phyloP scores from a whole-genome alignment of 108 stramenopile genomes.

The Seminavis robusta region DNA sequence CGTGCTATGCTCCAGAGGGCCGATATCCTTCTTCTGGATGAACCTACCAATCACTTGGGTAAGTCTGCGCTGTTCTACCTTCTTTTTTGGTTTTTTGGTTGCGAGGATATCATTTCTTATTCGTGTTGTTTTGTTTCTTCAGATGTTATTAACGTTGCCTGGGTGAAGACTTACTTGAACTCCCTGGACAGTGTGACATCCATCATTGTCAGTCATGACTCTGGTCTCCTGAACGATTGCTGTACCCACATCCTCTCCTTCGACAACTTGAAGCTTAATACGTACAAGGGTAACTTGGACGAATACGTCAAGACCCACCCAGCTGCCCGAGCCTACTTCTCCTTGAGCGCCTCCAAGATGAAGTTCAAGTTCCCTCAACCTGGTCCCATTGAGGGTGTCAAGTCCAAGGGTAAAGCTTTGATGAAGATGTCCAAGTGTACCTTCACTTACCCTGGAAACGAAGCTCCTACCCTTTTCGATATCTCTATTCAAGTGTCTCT shows the following conservation, averaged over 20 bases:
- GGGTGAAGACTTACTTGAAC: constrained; percentile 99
- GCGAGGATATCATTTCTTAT: neutral
- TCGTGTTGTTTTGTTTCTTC: constrained; percentile 8
- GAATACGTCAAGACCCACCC: constrained; percentile 97
- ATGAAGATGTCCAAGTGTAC: constrained; percentile 98
- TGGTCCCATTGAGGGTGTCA: constrained; percentile 97
- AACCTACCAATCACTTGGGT: constrained; percentile 97
- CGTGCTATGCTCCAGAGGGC: constrained; percentile 99
- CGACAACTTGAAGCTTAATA: constrained; percentile 95
- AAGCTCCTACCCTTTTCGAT: constrained; percentile 91
- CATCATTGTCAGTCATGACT: constrained; percentile 99
- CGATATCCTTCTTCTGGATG: constrained; percentile 96
- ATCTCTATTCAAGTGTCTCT: constrained; percentile 96
- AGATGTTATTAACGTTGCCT: constrained; percentile 99
- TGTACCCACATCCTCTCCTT: constrained; percentile 98
- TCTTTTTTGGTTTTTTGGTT: neutral
- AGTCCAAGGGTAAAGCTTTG: constrained; percentile 97
- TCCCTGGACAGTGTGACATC: constrained; percentile 92
- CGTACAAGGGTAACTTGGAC: constrained; percentile 98
- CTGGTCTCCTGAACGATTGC: constrained; percentile 98
- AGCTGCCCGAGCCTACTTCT: constrained; percentile 95
- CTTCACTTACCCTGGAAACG: constrained; percentile 97
- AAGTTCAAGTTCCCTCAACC: constrained; percentile 98
- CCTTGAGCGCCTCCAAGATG: constrained; percentile 87
- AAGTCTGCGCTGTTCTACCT: too few relatives aligned